Conservation (phyloP, 2,329 filamentous ascomycete genomes). For the Apiospora rasikravindrae region DNA sequence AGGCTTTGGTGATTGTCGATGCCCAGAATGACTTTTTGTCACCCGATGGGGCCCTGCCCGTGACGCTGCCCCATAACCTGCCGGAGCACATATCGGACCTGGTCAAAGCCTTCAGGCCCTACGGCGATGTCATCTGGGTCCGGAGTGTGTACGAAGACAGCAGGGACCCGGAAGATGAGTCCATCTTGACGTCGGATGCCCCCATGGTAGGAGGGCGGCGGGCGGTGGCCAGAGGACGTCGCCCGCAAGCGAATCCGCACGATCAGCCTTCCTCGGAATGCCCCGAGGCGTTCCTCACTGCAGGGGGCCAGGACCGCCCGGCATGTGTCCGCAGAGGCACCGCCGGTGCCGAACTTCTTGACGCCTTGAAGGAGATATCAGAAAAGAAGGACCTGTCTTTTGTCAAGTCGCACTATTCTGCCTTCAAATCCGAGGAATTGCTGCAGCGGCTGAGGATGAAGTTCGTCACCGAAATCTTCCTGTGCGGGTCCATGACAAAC, state of each 20-base stretch:
- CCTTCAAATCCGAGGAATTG: slow-evolving; percentile 76
- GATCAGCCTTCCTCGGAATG: slow-evolving; percentile 27
- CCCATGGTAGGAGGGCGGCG: slow-evolving; percentile 24
- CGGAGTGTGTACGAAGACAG: slow-evolving; percentile 74
- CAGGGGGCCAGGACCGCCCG: slow-evolving; percentile 38
- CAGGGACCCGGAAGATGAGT: slow-evolving; percentile 60
- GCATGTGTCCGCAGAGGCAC: slow-evolving; percentile 52
- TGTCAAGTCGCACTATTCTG: slow-evolving; percentile 84
- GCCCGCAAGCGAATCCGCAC: slow-evolving; percentile 35
- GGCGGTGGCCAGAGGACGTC: slow-evolving; percentile 30
- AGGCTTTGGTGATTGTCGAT: slow-evolving; percentile 82
- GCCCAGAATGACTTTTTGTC: slow-evolving; percentile 89
- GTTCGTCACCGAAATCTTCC: slow-evolving; percentile 86
- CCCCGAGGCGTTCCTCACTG: slow-evolving; percentile 48
- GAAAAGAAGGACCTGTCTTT: slow-evolving; percentile 57
- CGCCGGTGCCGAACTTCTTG: slow-evolving; percentile 51
- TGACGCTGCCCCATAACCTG: slow-evolving; percentile 68
- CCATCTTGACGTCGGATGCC: slow-evolving; percentile 51
- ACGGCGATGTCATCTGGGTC: slow-evolving; percentile 82
- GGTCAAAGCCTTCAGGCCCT: slow-evolving; percentile 73
- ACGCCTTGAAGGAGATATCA: slow-evolving; percentile 47
- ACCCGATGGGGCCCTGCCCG: slow-evolving; percentile 68
- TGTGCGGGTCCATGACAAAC: slow-evolving; percentile 87
- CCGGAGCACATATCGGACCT: slow-evolving; percentile 70
- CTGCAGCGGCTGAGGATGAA: slow-evolving; percentile 81